phyloP scores from a whole-genome alignment of 2,329 filamentous ascomycete species.

The Penicillium sp. region DNA sequence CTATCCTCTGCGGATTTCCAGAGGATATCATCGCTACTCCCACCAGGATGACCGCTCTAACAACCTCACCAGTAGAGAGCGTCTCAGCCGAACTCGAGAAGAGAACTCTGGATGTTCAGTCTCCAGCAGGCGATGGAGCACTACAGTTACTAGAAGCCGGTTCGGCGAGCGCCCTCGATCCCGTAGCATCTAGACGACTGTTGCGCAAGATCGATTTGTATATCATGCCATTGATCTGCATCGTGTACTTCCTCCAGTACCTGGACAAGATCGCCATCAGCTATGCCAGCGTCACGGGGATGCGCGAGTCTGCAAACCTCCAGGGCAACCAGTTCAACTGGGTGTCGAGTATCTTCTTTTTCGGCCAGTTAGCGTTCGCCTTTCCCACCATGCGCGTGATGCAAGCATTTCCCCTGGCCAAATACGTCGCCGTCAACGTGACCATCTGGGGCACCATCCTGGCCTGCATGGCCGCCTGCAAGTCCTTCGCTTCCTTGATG shows the following conservation, averaged over 20 bases:
- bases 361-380: slow-evolving; percentile 30
- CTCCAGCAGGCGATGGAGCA: background rate
- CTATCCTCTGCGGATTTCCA: background rate
- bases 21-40: background rate
- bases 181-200: slow-evolving; percentile 12
- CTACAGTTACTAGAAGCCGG: slow-evolving; percentile 4
- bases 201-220: slow-evolving; percentile 31
- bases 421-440: slow-evolving; percentile 39
- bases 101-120: background rate
- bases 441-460: slow-evolving; percentile 34
- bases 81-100: background rate
- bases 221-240: slow-evolving; percentile 31
- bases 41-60: background rate
- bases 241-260: slow-evolving; percentile 33
- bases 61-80: background rate
- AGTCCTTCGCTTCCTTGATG: slow-evolving; percentile 50
- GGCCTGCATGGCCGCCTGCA: slow-evolving; percentile 30
- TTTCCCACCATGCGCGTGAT: slow-evolving; percentile 41
- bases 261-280: slow-evolving; percentile 27
- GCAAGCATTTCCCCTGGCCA: slow-evolving; percentile 40
- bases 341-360: slow-evolving; percentile 34
- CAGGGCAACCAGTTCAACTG: slow-evolving; percentile 46
- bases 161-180: background rate
- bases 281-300: slow-evolving; percentile 29
- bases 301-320: slow-evolving; percentile 34